Conservation (phyloP, 2,329 filamentous ascomycete genomes). For the Coniosporium tulheliwenetii region DNA sequence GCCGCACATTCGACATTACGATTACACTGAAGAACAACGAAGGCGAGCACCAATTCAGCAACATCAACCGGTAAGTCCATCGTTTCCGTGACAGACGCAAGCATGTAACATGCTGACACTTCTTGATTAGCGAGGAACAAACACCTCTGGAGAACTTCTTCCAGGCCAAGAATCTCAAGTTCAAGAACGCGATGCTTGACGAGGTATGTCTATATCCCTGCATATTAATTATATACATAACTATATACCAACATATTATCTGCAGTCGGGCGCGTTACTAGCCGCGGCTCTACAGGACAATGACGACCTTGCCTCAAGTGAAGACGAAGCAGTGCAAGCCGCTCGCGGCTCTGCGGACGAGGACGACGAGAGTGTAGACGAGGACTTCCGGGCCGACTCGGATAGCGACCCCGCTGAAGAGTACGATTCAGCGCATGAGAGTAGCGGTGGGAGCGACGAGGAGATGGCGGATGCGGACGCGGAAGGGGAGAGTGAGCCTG, state of each 20-base stretch:
- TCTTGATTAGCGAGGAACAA: slow-evolving; percentile 56
- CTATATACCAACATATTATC: slow-evolving; percentile 4
- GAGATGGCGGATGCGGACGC: slow-evolving; percentile 48
- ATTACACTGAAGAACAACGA: slow-evolving; percentile 77
- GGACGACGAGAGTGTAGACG: slow-evolving; percentile 86
- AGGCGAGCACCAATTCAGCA: slow-evolving; percentile 90
- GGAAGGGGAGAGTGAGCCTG: slow-evolving; percentile 33
- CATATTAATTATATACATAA: too few relatives aligned
- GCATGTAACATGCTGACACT: background rate
- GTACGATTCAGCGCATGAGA: slow-evolving; percentile 83
- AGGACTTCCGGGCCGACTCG: slow-evolving; percentile 85
- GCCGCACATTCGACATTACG: slow-evolving; percentile 93
- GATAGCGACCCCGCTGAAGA: slow-evolving; percentile 96
- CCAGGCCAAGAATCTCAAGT: slow-evolving; percentile 83
- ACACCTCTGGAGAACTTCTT: slow-evolving; percentile 95
- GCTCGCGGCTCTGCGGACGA: slow-evolving; percentile 89
- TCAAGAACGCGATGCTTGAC: slow-evolving; percentile 98
- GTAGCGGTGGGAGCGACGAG: slow-evolving; percentile 54
- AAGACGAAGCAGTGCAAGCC: slow-evolving; percentile 56
- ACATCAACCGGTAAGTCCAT: slow-evolving; percentile 69
- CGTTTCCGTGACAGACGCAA: background rate
- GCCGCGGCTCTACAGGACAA: slow-evolving; percentile 63
- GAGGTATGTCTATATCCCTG: slow-evolving; percentile 45
- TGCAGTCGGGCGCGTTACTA: slow-evolving; percentile 42
- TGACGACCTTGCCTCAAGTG: slow-evolving; percentile 68